phyloP scores from a whole-genome alignment of 495 filamentous ascomycete species.

The Aspergillus homomorphus region DNA sequence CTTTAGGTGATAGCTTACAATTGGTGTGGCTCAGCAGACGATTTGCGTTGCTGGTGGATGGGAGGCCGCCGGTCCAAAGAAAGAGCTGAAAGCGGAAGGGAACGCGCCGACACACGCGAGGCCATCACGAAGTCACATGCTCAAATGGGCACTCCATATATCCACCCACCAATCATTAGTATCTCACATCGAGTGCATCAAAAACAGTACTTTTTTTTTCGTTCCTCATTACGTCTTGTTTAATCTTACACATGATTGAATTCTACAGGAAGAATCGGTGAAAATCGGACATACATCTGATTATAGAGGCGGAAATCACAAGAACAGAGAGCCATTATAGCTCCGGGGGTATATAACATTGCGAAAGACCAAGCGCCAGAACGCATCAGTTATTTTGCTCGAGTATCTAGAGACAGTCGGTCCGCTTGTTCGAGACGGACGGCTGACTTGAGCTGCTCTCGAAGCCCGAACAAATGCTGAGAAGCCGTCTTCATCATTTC shows the following conservation, averaged over 20 bases:
- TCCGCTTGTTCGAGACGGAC: constrained; percentile 63
- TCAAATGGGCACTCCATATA: constrained; percentile 4
- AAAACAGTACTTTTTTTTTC: too few species aligned
- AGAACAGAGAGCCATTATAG: constrained; percentile 16
- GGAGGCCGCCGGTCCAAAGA: background rate
- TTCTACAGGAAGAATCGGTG: constrained; percentile 3
- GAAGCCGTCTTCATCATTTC: constrained; percentile 55
- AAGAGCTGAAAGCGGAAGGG: constrained; percentile 1
- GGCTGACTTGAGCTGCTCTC: constrained; percentile 59
- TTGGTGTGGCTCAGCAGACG: background rate
- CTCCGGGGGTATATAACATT: constrained; percentile 22
- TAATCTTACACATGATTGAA: background rate
- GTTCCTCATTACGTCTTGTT: constrained; percentile 7
- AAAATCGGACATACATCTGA: too few species aligned
- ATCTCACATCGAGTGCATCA: too few species aligned
- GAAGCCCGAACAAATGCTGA: constrained; percentile 58
- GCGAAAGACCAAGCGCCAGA: constrained; percentile 6
- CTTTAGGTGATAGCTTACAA: background rate
- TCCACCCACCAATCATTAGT: too few species aligned
- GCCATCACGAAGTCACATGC: constrained; percentile 48
- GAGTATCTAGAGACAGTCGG: constrained; percentile 62
- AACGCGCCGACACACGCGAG: constrained; percentile 30
- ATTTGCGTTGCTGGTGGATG: background rate
- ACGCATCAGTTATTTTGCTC: constrained; percentile 44
- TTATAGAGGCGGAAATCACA: too few species aligned